These are phyloP conservation scores for Blastobotrys raffinosifermentans DNA, from an alignment of 1,139 yeast species.

Conservation along the genomic window DNA sequence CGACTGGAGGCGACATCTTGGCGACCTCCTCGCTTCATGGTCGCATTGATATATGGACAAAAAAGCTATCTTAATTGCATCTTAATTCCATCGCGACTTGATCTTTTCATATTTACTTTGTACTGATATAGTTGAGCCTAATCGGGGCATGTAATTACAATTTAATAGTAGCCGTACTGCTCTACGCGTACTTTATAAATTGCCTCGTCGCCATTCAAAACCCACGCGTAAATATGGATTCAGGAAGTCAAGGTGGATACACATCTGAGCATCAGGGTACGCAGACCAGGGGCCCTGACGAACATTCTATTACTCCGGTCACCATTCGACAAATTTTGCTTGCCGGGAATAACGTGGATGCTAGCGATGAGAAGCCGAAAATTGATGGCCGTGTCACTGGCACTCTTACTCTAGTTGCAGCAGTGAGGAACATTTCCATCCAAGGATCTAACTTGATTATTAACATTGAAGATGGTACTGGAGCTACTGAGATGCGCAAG, in stretches of 20 bases:
- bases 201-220: background rate
- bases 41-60: constrained; percentile 3
- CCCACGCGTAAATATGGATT: background rate
- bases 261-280: constrained; percentile 2
- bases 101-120: too few relatives aligned
- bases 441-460: constrained; percentile 45
- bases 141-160: too few relatives aligned
- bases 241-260: constrained; percentile 7
- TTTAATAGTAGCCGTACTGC: too few relatives aligned
- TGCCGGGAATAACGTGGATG: constrained; percentile 42
- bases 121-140: too few relatives aligned
- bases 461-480: constrained; percentile 82
- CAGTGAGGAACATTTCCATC: constrained; percentile 54
- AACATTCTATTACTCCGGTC: constrained; percentile 58
- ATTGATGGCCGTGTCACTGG: constrained; percentile 59
- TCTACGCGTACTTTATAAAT: background rate
- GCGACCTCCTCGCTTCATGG: constrained; percentile 4
- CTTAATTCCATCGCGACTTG: too few relatives aligned
- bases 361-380: constrained; percentile 67
- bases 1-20: background rate
- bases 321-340: constrained; percentile 75
- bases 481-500: constrained; percentile 59
- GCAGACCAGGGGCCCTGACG: constrained; percentile 1
- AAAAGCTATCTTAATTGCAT: too few relatives aligned
- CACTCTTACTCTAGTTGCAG: constrained; percentile 60